phyloP scores from a whole-genome alignment of 257 asterid species.

The Primulina eburnea region DNA sequence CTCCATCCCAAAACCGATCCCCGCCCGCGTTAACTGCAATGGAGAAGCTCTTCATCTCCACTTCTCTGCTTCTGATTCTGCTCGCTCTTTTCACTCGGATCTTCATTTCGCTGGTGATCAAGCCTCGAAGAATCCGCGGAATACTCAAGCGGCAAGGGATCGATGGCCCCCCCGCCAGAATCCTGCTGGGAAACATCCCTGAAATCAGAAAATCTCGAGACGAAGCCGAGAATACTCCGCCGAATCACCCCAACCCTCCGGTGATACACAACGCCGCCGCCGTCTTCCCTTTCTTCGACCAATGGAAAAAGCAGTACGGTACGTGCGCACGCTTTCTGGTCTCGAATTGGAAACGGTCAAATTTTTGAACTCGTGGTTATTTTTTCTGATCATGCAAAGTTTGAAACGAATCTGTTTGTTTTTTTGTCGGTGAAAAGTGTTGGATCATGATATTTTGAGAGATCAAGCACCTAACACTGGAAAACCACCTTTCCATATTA shows the following conservation, averaged over 20 bases:
- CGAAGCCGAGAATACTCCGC: conserved; percentile 14
- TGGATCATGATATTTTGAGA: too few species aligned
- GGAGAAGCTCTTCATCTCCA: conserved; percentile 24
- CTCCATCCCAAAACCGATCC: too few species aligned
- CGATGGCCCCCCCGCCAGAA: conserved; percentile 48
- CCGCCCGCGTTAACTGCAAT: too few species aligned
- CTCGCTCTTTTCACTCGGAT: conserved; percentile 23
- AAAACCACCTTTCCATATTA: too few species aligned
- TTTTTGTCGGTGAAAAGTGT: too few species aligned
- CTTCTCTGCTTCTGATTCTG: conserved; percentile 14
- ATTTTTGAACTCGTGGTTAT: neutral
- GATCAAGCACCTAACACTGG: too few species aligned
- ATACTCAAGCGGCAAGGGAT: conserved; percentile 48
- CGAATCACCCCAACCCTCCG: conserved; percentile 24
- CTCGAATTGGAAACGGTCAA: neutral
- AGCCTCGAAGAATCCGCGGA: conserved; percentile 34
- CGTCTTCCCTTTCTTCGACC: conserved; percentile 44
- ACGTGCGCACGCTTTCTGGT: neutral
- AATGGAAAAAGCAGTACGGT: conserved; percentile 59
- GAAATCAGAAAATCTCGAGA: conserved; percentile 48
- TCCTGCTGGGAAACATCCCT: conserved; percentile 48
- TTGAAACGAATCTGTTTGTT: neutral
- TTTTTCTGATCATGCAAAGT: neutral
- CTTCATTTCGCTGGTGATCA: conserved; percentile 30
- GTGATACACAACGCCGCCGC: conserved; percentile 36